Conservation (phyloP, 352 stramenopile genomes). For the Phytophthora pini region DNA sequence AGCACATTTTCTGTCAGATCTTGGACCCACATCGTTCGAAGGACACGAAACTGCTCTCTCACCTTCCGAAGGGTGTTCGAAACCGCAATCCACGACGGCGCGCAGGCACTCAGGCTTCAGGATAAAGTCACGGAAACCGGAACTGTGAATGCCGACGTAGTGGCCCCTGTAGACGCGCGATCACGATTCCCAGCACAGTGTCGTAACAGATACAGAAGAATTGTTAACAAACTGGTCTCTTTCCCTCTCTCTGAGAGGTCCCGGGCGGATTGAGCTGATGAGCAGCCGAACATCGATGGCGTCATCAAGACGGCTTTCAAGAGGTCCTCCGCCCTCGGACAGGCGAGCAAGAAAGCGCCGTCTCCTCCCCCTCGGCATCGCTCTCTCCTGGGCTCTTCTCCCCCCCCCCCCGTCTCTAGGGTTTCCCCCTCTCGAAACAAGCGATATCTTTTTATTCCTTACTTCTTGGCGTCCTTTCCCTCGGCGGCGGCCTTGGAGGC, state of each 20-base stretch:
- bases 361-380: slow-evolving; percentile 20
- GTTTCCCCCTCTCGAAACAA: slow-evolving; percentile 16
- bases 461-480: slow-evolving; percentile 92
- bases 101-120: slow-evolving; percentile 99
- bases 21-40: not conserved
- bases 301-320: slow-evolving; percentile 31
- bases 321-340: slow-evolving; percentile 25
- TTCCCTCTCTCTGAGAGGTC: slow-evolving; percentile 13
- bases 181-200: slow-evolving; percentile 23
- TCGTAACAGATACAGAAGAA: slow-evolving; percentile 86
- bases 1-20: slow-evolving; percentile 4
- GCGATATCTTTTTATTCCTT: slow-evolving; percentile 59
- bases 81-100: slow-evolving; percentile 99
- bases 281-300: slow-evolving; percentile 23
- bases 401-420: slow-evolving; percentile 23
- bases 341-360: slow-evolving; percentile 29
- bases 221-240: slow-evolving; percentile 73
- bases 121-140: slow-evolving; percentile 99
- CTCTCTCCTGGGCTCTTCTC: slow-evolving; percentile 31
- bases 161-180: slow-evolving; percentile 90
- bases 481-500: slow-evolving; percentile 75
- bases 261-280: slow-evolving; percentile 22
- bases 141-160: slow-evolving; percentile 99
- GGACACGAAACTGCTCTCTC: slow-evolving; percentile 13
- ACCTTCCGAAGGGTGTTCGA: slow-evolving; percentile 99